phyloP scores from a whole-genome alignment of 225 moss, liverwort and hornwort species.

The Physcomitrellopsis africana region DNA sequence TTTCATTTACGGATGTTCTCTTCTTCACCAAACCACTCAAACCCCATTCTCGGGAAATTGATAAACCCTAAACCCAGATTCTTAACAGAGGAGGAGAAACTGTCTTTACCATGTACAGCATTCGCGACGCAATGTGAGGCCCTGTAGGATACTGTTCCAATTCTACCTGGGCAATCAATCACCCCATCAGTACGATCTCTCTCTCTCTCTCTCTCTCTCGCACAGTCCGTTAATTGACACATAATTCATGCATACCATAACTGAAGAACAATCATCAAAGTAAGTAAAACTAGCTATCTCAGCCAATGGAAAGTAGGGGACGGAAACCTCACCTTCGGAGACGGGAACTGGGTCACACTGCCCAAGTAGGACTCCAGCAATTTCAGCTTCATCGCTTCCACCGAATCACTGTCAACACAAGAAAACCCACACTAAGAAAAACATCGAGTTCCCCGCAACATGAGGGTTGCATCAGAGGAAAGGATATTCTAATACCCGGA shows the following conservation, averaged over 20 bases:
- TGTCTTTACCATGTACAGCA: constrained; percentile 74
- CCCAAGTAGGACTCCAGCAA: constrained; percentile 79
- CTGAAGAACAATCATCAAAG: background rate
- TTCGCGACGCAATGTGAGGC: constrained; percentile 93
- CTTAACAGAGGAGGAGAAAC: constrained; percentile 7
- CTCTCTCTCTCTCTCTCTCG: background rate
- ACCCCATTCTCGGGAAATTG: constrained; percentile 42
- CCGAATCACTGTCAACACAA: background rate
- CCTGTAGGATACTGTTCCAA: constrained; percentile 97
- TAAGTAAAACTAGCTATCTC: background rate
- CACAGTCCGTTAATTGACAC: constrained; percentile 7
- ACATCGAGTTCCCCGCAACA: too few relatives aligned
- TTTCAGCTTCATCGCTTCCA: constrained; percentile 86
- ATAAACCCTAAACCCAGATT: too few relatives aligned
- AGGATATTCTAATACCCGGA: background rate
- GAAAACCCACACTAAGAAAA: background rate
- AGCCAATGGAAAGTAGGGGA: background rate
- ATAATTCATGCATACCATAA: background rate
- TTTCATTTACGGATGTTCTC: constrained; percentile 54
- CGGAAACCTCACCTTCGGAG: constrained; percentile 61
- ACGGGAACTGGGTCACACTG: constrained; percentile 65
- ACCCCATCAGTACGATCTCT: constrained; percentile 3
- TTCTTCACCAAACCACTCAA: constrained; percentile 60
- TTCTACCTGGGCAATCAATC: constrained; percentile 61
- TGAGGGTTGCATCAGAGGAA: too few relatives aligned